phyloP scores from a whole-genome alignment of 495 filamentous ascomycete species.

The Aspergillus baeticus region DNA sequence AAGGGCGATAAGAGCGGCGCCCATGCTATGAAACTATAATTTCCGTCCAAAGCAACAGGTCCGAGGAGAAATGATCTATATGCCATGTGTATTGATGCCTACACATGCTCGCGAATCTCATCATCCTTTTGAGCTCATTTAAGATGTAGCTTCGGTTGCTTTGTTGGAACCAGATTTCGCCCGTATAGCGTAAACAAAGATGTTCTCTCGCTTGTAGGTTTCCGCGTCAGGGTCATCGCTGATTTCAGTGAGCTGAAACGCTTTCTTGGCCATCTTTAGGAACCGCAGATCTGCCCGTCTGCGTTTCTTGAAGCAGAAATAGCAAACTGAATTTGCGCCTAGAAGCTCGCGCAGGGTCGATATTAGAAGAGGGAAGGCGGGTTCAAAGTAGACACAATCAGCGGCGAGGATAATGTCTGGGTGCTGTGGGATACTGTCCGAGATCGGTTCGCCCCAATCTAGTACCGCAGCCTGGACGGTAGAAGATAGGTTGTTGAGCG shows the following conservation, averaged over 20 bases:
- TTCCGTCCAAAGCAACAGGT: too few relatives aligned
- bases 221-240: slow-evolving; percentile 57
- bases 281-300: slow-evolving; percentile 74
- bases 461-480: slow-evolving; percentile 61
- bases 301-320: slow-evolving; percentile 94
- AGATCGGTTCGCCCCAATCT: slow-evolving; percentile 64
- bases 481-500: slow-evolving; percentile 67
- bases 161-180: slow-evolving; percentile 27
- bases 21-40: slow-evolving; percentile 41
- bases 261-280: slow-evolving; percentile 64
- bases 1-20: slow-evolving; percentile 23
- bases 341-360: slow-evolving; percentile 69
- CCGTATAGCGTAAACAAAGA: slow-evolving; percentile 64
- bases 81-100: neutral
- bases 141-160: neutral
- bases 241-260: slow-evolving; percentile 62
- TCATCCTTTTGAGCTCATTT: neutral
- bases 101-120: too few relatives aligned
- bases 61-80: neutral
- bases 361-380: slow-evolving; percentile 83
- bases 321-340: slow-evolving; percentile 63
- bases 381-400: slow-evolving; percentile 97
- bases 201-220: slow-evolving; percentile 57
- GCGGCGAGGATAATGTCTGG: slow-evolving; percentile 86
- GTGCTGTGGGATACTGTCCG: slow-evolving; percentile 33